phyloP scores from a whole-genome alignment of 306 rosid genomes.

The Parietaria judaica region DNA sequence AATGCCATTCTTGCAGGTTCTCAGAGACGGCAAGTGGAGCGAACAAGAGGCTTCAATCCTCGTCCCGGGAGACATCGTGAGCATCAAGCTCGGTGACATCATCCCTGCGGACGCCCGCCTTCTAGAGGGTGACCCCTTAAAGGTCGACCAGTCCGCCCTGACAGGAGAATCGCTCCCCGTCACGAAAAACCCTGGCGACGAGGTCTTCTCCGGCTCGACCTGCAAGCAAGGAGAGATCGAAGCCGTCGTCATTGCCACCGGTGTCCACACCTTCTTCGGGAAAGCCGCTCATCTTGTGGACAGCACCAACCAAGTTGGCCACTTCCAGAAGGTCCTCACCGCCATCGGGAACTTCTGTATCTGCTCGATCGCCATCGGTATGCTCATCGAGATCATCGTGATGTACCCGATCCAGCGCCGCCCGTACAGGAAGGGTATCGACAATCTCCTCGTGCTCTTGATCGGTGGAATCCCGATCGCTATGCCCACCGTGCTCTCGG shows the following conservation, averaged over 20 bases:
- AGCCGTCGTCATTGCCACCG: constrained; percentile 97
- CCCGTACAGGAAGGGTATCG: constrained; percentile 72
- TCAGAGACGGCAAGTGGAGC: constrained; percentile 88
- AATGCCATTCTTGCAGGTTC: constrained; percentile 45
- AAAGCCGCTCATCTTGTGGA: constrained; percentile 99
- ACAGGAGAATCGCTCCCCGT: constrained; percentile 99
- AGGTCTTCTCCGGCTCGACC: constrained; percentile 95
- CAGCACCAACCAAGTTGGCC: constrained; percentile 98
- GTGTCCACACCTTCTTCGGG: constrained; percentile 96
- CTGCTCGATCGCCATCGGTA: constrained; percentile 87
- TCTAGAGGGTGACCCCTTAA: constrained; percentile 94
- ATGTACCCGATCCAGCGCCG: constrained; percentile 97
- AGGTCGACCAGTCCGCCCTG: constrained; percentile 90
- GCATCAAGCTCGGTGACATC: constrained; percentile 89
- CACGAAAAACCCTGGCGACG: constrained; percentile 83
- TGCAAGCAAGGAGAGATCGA: constrained; percentile 98
- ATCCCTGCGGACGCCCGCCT: constrained; percentile 99
- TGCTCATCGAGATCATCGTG: constrained; percentile 77
- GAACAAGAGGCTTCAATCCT: constrained; percentile 90
- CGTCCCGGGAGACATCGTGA: constrained; percentile 93
- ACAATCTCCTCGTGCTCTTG: constrained; percentile 93
- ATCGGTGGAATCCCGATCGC: constrained; percentile 99
- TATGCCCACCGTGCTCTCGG: constrained; percentile 98
- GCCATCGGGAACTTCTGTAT: constrained; percentile 97
- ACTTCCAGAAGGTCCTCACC: constrained; percentile 89